Evolutionary conservation across 73 alveolate species (phyloP), one percentile per base, ranked within the genome.

Genomic region (Paramecium pentaurelia): DNA sequence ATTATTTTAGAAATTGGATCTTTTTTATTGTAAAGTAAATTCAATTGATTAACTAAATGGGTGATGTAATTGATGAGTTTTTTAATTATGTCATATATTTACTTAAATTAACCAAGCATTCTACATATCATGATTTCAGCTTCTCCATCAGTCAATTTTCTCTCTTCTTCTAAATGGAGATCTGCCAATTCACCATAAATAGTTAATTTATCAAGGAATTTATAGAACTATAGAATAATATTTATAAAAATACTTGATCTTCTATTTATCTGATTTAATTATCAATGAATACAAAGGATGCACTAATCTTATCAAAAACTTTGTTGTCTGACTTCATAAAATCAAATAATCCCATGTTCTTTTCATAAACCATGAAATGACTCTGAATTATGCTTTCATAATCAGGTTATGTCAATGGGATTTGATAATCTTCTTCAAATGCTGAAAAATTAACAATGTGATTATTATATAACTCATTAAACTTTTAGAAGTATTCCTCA

Each of bases 11-110:
- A 88, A 68, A 94, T 93, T 20, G 93, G 86, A 86, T 93, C 96
- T 88, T 96, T 96, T 68, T 96, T 86, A 83, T 96, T 77, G 80
- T 88, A 95, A 16, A 96, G 87, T 27, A 95, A 94, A 71, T 96
- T 95, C 93, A 96, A 83, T 84, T 95, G 91, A 71, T 95, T 93
- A 16, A 96, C 71, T 60, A 95, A 73, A 94, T 95, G 95, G 60
- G 93, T 93, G 59, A 97, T 90, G 49, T 95, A 73, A 16, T 94
- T 95, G 54, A 92, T 96, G 45, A 96, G 85, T 87, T 84, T 94
- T 85, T 93, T 94, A 68, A 95, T 91, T 34, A 92, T 93, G 47
- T 96, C 99, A 59, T 87, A 96, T 68, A 95, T 92, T 45, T 95
- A 95, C 60, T 87, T 92, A 44, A 92, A 94, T 49, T 95, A 93